Conservation (phyloP, 2,329 filamentous ascomycete genomes). For the Penicillium janthinellum region DNA sequence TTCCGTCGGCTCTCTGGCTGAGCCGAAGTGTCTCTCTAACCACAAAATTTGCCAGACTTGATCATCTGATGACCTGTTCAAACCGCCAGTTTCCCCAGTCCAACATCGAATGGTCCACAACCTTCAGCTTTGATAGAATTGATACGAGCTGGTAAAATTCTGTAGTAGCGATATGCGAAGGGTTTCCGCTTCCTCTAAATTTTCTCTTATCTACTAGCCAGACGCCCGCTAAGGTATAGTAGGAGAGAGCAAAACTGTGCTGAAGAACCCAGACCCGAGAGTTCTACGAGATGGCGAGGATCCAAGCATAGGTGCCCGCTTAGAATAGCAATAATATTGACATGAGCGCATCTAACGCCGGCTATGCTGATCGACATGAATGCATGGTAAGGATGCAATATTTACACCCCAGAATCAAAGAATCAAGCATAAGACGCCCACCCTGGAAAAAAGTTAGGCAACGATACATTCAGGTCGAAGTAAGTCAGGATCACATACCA, state of each 20-base stretch:
- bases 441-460: constrained; percentile 13
- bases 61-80: neutral
- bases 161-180: no score
- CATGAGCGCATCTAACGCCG: no score
- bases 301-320: neutral
- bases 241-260: neutral
- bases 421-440: constrained; percentile 22
- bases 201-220: no score
- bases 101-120: neutral
- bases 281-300: neutral
- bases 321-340: neutral
- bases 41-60: neutral
- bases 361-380: neutral
- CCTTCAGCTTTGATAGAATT: no score
- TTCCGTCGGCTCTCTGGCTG: neutral
- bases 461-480: no score
- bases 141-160: no score
- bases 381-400: neutral
- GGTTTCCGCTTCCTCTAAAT: no score
- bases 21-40: neutral
- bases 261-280: neutral
- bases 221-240: no score
- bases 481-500: constrained; percentile 41
- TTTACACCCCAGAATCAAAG: neutral
- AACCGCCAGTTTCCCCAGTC: neutral